Conservation (phyloP, 108 stramenopile genomes). For the Nannochloropsis salina region DNA sequence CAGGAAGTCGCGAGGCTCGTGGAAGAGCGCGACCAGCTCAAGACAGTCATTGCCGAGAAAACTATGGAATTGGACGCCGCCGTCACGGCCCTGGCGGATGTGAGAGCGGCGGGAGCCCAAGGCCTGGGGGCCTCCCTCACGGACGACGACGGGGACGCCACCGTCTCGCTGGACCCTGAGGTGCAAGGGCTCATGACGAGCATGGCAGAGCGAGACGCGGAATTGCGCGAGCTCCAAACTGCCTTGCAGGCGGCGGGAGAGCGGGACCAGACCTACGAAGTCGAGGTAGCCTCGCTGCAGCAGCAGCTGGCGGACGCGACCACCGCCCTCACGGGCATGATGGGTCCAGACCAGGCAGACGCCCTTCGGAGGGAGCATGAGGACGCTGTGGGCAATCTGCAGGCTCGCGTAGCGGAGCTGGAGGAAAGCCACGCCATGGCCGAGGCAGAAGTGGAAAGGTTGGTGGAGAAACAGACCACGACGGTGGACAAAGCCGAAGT, state of each 20-base stretch:
- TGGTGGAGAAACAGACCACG: not conserved
- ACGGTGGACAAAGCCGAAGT: not conserved
- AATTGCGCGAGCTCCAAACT: not conserved
- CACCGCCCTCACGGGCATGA: not conserved
- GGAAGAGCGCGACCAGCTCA: not conserved
- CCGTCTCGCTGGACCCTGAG: not conserved
- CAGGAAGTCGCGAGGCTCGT: not conserved
- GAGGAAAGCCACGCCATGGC: conserved; percentile 26
- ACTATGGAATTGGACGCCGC: not conserved
- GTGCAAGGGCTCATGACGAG: not conserved
- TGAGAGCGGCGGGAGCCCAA: not conserved
- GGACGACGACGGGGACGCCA: not conserved
- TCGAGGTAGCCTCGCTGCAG: not conserved
- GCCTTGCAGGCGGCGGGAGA: conserved; percentile 18
- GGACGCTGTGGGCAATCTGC: not conserved
- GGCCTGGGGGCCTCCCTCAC: not conserved
- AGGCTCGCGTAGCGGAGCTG: conserved; percentile 28
- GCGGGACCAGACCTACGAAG: not conserved
- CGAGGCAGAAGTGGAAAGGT: not conserved
- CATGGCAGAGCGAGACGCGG: not conserved
- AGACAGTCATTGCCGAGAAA: not conserved
- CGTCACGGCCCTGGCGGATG: not conserved
- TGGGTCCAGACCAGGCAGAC: not conserved
- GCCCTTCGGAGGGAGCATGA: not conserved
- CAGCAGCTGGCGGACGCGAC: not conserved